phyloP scores from a whole-genome alignment of 2,329 filamentous ascomycete genomes.

The Colletotrichum sp. region DNA sequence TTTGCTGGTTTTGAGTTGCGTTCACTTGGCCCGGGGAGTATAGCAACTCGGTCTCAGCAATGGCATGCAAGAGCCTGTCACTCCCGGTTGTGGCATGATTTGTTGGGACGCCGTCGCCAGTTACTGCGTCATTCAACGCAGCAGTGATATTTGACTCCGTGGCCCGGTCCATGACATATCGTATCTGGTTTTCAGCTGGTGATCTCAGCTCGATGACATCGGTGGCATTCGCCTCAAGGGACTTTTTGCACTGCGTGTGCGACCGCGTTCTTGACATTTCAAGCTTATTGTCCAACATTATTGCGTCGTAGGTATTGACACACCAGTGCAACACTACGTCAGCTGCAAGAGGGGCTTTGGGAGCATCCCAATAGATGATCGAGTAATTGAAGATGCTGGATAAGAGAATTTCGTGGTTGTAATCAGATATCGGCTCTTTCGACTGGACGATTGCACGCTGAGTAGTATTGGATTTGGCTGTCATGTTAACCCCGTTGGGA shows the following conservation, averaged over 20 bases:
- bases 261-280: background rate
- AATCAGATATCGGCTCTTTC: background rate
- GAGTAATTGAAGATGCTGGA: background rate
- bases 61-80: background rate
- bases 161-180: no score
- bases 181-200: no score
- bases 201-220: no score
- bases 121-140: no score
- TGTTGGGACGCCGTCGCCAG: no score
- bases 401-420: accelerated
- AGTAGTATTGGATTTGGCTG: background rate
- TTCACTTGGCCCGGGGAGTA: no score
- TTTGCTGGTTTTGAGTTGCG: background rate
- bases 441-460: background rate
- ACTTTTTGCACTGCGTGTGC: background rate
- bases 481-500: background rate
- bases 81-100: no score
- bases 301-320: background rate
- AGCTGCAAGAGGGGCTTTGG: background rate
- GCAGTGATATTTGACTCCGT: no score
- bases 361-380: background rate
- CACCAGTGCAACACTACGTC: background rate
- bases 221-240: no score
- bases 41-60: background rate
- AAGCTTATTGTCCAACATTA: background rate